Conservation (phyloP, 805 yeast species). For the Tetrapisispora namnaoensis region DNA sequence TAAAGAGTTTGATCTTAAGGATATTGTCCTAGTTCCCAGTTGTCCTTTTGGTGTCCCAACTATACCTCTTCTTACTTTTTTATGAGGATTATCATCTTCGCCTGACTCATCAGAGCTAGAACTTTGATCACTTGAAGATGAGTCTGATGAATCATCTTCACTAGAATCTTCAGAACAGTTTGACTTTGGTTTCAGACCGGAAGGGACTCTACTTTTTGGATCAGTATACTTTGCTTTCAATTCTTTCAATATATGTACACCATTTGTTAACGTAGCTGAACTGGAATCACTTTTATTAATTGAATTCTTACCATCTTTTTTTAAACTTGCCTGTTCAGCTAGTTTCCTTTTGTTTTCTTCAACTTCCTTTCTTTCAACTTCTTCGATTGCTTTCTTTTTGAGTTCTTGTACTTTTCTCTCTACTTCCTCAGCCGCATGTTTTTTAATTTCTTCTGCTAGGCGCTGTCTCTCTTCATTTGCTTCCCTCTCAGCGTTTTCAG, state of each 20-base stretch:
- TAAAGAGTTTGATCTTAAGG: slow-evolving; percentile 12
- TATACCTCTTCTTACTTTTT: slow-evolving; percentile 33
- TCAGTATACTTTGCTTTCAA: slow-evolving; percentile 9
- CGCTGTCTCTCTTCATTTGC: not conserved
- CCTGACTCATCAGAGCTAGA: slow-evolving; percentile 15
- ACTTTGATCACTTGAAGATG: slow-evolving; percentile 24
- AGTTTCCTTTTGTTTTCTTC: not conserved
- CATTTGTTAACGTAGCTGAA: not conserved
- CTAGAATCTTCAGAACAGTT: not conserved
- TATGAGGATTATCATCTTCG: slow-evolving; percentile 8
- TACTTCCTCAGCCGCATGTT: not conserved
- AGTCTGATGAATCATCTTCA: slow-evolving; percentile 1
- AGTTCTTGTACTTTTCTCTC: not conserved
- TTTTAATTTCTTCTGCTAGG: not conserved
- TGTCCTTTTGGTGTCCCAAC: slow-evolving; percentile 40
- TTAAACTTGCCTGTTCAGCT: not conserved
- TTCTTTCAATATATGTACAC: slow-evolving; percentile 42
- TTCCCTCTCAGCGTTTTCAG: not conserved
- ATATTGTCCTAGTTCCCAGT: slow-evolving; percentile 10
- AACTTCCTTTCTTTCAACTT: not conserved
- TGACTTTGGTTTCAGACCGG: slow-evolving; percentile 1
- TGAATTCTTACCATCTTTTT: not conserved
- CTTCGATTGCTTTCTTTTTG: not conserved
- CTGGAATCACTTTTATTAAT: not conserved
- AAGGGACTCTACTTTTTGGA: not conserved